Conservation (phyloP, 2,329 filamentous ascomycete species). For the Alternaria dauci region DNA sequence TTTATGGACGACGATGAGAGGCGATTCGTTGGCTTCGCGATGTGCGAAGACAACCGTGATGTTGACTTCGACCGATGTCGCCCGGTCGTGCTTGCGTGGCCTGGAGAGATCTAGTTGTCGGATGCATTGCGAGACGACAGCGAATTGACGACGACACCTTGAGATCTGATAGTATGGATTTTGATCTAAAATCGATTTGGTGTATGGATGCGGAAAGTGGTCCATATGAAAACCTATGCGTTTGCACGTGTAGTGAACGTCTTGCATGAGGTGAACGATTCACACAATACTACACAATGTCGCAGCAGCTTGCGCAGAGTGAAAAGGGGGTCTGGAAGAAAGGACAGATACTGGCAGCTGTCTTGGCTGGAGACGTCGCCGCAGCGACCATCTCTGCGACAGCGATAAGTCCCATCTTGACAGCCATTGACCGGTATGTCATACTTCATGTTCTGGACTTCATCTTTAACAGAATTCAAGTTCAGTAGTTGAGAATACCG, state of each 20-base stretch:
- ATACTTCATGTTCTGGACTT: neutral
- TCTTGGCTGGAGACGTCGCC: conserved; percentile 34
- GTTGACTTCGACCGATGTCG: neutral
- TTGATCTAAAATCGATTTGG: neutral
- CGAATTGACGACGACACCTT: neutral
- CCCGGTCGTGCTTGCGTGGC: neutral
- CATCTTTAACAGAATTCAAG: neutral
- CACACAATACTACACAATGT: conserved; percentile 11
- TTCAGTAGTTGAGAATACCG: neutral
- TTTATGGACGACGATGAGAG: neutral
- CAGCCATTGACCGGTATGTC: conserved; percentile 41
- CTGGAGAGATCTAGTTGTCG: neutral
- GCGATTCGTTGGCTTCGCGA: neutral
- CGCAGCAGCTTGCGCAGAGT: conserved; percentile 18
- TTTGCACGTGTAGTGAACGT: neutral
- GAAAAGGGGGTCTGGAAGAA: conserved; percentile 6
- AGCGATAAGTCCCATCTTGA: conserved; percentile 34
- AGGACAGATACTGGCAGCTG: conserved; percentile 13
- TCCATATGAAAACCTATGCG: neutral
- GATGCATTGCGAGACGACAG: neutral
- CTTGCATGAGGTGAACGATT: neutral
- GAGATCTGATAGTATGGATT: neutral
- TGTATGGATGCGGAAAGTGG: neutral
- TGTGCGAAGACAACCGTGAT: neutral
- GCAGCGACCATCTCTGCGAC: conserved; percentile 38